A percentile compares a stretch with the other conserved stretches of the same genome.
Conservation (phyloP, 306 rosid genomes). For the Leucaena leucocephala region DNA sequence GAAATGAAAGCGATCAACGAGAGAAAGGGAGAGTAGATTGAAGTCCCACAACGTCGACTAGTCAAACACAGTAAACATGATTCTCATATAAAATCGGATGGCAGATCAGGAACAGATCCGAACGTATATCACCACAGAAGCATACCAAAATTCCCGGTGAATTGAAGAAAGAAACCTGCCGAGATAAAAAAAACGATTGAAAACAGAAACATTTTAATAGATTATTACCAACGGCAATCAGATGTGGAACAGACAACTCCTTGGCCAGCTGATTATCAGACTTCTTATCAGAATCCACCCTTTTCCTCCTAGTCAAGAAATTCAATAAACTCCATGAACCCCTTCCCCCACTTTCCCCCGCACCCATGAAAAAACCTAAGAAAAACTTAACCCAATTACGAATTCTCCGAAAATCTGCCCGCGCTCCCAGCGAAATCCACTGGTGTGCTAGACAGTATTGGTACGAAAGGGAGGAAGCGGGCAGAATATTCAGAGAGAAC, state of each 20-base stretch:
- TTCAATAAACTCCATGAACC: constrained; percentile 52
- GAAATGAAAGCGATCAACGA: background rate
- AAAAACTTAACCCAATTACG: background rate
- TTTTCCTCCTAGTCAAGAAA: constrained; percentile 71
- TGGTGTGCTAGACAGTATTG: constrained; percentile 10
- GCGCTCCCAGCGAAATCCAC: constrained; percentile 8
- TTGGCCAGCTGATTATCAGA: constrained; percentile 64
- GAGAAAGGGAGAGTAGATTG: constrained; percentile 8
- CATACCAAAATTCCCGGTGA: background rate
- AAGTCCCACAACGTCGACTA: constrained; percentile 13
- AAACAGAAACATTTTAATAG: background rate
- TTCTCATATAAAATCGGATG: background rate
- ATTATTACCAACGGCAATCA: constrained; percentile 76
- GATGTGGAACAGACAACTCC: constrained; percentile 73
- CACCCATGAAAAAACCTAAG: constrained; percentile 55
- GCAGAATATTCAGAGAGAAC: constrained; percentile 32
- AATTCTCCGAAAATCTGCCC: constrained; percentile 21
- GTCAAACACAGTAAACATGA: constrained; percentile 9
- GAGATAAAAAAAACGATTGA: constrained; percentile 18
- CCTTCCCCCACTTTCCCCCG: constrained; percentile 35
- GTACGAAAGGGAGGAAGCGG: constrained; percentile 9
- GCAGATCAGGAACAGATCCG: constrained; percentile 5
- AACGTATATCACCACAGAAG: background rate
- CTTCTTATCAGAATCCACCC: constrained; percentile 63
- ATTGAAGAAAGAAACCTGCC: background rate